Evolutionary conservation across 768 basidiomycete species (phyloP).

Genomic region (Mycena maculata): DNA sequence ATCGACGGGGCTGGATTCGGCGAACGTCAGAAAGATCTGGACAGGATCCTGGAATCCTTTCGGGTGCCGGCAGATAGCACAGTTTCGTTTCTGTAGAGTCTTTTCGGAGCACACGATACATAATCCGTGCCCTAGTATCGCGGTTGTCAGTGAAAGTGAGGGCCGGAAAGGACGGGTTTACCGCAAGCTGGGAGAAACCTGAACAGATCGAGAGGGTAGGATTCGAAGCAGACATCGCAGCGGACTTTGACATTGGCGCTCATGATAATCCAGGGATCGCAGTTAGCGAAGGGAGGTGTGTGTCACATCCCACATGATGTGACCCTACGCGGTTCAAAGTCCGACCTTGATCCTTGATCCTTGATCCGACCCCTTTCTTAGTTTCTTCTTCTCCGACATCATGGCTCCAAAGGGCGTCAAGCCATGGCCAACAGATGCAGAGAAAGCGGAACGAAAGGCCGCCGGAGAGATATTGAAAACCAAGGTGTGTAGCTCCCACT

Average conservation of each 20-base stretch:
- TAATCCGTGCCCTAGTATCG: constrained; percentile 33
- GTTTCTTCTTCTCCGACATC: no score
- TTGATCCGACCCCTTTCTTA: no score
- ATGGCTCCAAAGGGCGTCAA: no score
- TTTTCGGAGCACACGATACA: constrained; percentile 31
- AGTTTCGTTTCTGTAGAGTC: constrained; percentile 18
- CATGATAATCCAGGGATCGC: constrained; percentile 16
- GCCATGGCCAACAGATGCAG: no score
- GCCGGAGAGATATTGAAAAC: no score
- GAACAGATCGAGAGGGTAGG: constrained; percentile 24
- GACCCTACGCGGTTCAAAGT: no score
- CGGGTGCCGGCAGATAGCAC: constrained; percentile 30
- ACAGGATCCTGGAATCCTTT: constrained; percentile 25
- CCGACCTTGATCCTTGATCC: no score
- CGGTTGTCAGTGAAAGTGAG: neutral
- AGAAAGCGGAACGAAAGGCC: no score
- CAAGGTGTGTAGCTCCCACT: no score
- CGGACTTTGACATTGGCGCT: constrained; percentile 21
- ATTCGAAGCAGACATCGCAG: constrained; percentile 30
- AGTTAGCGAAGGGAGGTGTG: no score
- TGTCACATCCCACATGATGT: no score
- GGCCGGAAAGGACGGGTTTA: neutral
- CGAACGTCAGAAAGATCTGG: constrained; percentile 27
- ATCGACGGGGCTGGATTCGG: constrained; percentile 17
- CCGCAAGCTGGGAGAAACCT: constrained; percentile 30